Percentiles rank a stretch among this genome's conserved stretches.
Evolutionary conservation across 1,284 basidiomycete species (phyloP).

Genomic region (Schizophyllum commune): DNA sequence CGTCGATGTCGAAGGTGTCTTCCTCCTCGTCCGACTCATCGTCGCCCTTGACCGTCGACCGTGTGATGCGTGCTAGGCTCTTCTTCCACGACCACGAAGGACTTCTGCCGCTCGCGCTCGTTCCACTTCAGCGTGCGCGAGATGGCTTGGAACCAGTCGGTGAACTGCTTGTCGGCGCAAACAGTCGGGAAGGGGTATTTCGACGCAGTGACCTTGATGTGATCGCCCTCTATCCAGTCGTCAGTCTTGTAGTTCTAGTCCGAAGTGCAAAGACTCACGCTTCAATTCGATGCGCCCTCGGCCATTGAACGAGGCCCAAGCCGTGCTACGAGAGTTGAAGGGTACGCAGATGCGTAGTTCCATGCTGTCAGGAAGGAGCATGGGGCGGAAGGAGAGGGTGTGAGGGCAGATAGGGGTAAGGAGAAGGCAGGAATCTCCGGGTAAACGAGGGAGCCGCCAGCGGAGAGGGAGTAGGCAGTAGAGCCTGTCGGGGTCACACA

Average conservation of each 20-base stretch:
- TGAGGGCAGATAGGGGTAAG: constrained; percentile 99
- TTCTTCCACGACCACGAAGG: constrained; percentile 96
- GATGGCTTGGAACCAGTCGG: constrained; percentile 98
- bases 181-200: constrained; percentile 99
- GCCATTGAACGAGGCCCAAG: constrained; percentile 99
- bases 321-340: constrained; percentile 95
- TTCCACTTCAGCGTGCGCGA: constrained; percentile 97
- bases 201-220: constrained; percentile 97
- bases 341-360: constrained; percentile 97
- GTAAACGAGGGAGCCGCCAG: constrained; percentile 95
- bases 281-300: constrained; percentile 93
- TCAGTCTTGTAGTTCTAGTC: constrained; percentile 3
- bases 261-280: constrained; percentile 48
- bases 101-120: constrained; percentile 94
- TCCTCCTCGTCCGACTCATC: constrained; percentile 36
- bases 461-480: constrained; percentile 96
- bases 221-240: constrained; percentile 79
- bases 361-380: constrained; percentile 98
- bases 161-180: constrained; percentile 94
- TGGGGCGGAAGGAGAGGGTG: constrained; percentile 96
- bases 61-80: constrained; percentile 42
- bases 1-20: constrained; percentile 82
- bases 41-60: constrained; percentile 19
- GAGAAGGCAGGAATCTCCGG: constrained; percentile 95
- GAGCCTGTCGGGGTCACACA: constrained; percentile 96